A percentile compares a stretch with the other conserved stretches of the same genome.
These are phyloP conservation scores for Triticum dicoccoides DNA, from an alignment of 176 grass and related monocot genomes.

Conservation along the genomic window DNA sequence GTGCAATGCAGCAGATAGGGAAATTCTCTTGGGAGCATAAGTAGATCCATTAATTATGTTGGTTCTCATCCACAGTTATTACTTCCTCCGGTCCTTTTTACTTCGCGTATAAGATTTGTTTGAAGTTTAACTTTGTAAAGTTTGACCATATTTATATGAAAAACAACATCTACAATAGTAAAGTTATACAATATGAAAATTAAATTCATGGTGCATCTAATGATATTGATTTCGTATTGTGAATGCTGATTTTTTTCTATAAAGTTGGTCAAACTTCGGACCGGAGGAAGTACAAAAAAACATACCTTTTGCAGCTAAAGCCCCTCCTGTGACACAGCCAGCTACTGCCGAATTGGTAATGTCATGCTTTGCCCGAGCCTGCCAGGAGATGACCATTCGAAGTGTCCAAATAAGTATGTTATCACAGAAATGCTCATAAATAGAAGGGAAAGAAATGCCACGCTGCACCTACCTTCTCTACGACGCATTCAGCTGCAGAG, in stretches of 20 bases:
- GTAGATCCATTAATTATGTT: not conserved
- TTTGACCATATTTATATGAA: no score
- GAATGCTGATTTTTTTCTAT: no score
- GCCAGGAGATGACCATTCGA: slow-evolving; percentile 5
- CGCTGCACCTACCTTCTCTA: slow-evolving; percentile 67
- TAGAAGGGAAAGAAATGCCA: not conserved
- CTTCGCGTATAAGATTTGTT: no score
- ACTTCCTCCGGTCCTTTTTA: no score
- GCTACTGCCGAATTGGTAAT: slow-evolving; percentile 81
- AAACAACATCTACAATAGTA: no score
- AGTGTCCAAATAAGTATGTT: slow-evolving; percentile 8
- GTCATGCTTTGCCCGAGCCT: slow-evolving; percentile 94
- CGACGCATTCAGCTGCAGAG: slow-evolving; percentile 82
- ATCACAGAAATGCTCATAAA: not conserved
- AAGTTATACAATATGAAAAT: no score
- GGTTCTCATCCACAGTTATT: not conserved
- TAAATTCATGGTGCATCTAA: no score
- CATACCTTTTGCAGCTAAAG: slow-evolving; percentile 78
- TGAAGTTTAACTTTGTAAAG: no score
- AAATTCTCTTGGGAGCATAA: slow-evolving; percentile 13
- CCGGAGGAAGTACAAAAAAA: not conserved
- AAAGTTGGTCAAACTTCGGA: no score
- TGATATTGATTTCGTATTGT: no score
- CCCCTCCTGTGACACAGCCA: slow-evolving; percentile 87
- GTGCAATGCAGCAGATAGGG: not conserved